Evolutionary conservation across 2,329 filamentous ascomycete genomes (phyloP).

Genomic region (Claviceps purpurea): DNA sequence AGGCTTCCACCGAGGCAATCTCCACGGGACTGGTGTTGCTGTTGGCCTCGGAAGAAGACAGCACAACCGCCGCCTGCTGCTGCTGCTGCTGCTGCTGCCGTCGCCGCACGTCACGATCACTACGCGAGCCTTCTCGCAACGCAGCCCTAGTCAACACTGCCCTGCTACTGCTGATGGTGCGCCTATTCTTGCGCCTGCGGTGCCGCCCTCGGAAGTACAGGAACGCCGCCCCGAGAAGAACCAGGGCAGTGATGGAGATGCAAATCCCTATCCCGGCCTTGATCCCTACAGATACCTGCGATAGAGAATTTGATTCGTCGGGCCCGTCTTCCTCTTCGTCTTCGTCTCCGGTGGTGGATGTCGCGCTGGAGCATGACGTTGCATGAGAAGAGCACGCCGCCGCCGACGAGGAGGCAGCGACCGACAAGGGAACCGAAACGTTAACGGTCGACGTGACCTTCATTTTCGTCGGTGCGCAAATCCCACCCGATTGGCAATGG

Average conservation of each 20-base stretch:
- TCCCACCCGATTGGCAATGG: constrained; percentile 24
- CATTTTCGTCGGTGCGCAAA: constrained; percentile 21
- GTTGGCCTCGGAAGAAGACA: not conserved
- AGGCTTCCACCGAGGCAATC: constrained; percentile 28
- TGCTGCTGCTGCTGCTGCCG: not conserved
- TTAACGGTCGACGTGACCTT: constrained; percentile 8
- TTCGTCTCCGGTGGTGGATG: constrained; percentile 19
- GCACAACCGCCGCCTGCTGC: not conserved
- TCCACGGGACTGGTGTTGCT: constrained; percentile 32
- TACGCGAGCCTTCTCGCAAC: not conserved
- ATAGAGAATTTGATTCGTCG: constrained; percentile 5
- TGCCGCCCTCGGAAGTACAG: constrained; percentile 27
- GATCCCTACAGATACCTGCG: constrained; percentile 32
- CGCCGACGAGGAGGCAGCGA: not conserved
- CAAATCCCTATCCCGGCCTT: constrained; percentile 45
- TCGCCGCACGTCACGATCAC: not conserved
- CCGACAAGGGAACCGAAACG: not conserved
- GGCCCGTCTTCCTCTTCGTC: constrained; percentile 23
- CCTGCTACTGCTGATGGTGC: not conserved
- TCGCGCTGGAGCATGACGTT: no score
- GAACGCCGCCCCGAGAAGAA: constrained; percentile 33
- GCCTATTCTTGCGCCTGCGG: not conserved
- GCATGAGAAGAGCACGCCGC: constrained; percentile 15
- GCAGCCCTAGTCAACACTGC: not conserved
- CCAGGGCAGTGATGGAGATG: constrained; percentile 27